Conservation (phyloP, 495 filamentous ascomycete species). For the Evernia prunastri region DNA sequence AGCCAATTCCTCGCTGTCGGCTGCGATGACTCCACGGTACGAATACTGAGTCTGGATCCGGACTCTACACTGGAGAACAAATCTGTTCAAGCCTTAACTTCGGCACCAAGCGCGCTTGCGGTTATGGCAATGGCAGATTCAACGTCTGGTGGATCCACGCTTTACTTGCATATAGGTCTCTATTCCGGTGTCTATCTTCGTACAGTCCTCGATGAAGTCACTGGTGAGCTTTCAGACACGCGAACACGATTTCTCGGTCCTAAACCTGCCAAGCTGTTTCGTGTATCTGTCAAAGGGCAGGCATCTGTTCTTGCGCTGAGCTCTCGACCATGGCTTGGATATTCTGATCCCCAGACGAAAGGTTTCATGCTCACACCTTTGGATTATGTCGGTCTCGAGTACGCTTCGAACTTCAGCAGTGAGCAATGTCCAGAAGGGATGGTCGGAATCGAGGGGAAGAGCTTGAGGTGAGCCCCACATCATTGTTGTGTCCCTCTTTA, state of each 20-base stretch:
- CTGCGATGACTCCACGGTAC: slow-evolving; percentile 91
- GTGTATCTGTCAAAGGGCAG: slow-evolving; percentile 74
- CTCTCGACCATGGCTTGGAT: slow-evolving; percentile 88
- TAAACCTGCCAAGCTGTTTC: slow-evolving; percentile 78
- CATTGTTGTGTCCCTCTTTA: slow-evolving; percentile 20
- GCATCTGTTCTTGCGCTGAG: slow-evolving; percentile 86
- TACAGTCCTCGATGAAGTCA: slow-evolving; percentile 88
- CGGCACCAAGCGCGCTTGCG: slow-evolving; percentile 78
- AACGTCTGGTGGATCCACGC: slow-evolving; percentile 65
- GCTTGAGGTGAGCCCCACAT: slow-evolving; percentile 64
- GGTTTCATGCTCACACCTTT: slow-evolving; percentile 87
- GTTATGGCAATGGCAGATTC: slow-evolving; percentile 95
- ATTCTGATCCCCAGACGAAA: slow-evolving; percentile 74
- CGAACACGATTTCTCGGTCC: slow-evolving; percentile 89
- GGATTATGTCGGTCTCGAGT: slow-evolving; percentile 80
- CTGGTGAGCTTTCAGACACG: slow-evolving; percentile 89
- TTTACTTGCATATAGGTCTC: slow-evolving; percentile 92
- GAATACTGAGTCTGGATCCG: slow-evolving; percentile 83
- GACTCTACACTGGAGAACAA: slow-evolving; percentile 86
- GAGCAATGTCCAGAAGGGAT: slow-evolving; percentile 90
- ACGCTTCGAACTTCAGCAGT: slow-evolving; percentile 92
- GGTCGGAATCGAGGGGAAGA: slow-evolving; percentile 89
- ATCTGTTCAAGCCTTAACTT: slow-evolving; percentile 86
- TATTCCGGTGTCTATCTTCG: slow-evolving; percentile 92
- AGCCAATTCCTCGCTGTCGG: slow-evolving; percentile 91